Base-by-base conservation (phyloP, 345 rosid genomes). In the Stellera chamaejasme region DNA sequence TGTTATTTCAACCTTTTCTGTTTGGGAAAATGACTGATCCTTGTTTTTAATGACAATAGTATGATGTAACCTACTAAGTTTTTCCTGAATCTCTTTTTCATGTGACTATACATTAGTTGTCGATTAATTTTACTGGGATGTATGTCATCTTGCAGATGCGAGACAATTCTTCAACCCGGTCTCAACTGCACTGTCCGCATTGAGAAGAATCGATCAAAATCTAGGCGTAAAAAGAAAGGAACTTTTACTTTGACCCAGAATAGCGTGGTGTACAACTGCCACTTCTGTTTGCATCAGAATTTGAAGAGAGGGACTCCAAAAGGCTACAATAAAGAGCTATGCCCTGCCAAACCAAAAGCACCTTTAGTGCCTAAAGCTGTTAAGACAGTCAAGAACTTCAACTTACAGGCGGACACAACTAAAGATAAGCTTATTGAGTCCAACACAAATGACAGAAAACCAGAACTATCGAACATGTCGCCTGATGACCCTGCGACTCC, bases 91-190 rank as follows among this genome's bases (percentile, higher is more conserved):
- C 8, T 32, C 39, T 32, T 5, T 19, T 32, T 32, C 4, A 32
- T 32, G 4, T 32, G 39, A 32, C 39, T 32, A 4, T 32, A 1
- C 7, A 32, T 32, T 5, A 8, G 39, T 8, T 32, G 8, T 5
- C 5, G 39, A 32, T 32, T 32, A 32, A 32, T 32, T 5, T 32
- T 32, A 4, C 39, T 32, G 5, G 39, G 39, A 32, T 32, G 8
- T 32, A 32, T 32, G 39, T 4, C n/a, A 27, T 66, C 61, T 52
- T 49, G 62, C 69, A 85, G 94, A 66, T 89, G 99, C 41, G 91
- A 84, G 76, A 84, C 89, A 13, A 60, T 82, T 71, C 93, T 93
- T 68, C 72, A 75, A 46, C 90, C 96, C 50, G 94, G 90, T 55
- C 61, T 65, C 50, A 86, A 79, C 69, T 86, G 90, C 79, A 81